Base-by-base conservation (phyloP, 192 early-diverging fungal genomes). In the Oehlia diaphana region DNA sequence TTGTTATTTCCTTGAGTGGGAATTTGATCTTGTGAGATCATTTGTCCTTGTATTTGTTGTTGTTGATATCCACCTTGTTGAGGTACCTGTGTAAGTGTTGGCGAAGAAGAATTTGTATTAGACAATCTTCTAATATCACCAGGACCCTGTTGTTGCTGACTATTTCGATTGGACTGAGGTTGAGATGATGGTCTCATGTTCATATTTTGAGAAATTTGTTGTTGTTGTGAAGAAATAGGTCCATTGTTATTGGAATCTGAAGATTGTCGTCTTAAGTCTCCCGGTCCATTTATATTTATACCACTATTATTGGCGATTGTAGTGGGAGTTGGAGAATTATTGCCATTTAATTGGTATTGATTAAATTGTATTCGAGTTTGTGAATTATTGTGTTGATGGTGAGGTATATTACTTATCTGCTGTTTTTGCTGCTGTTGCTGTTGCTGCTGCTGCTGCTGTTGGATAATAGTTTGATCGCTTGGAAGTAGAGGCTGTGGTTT, bases 51-150 rank as follows among this genome's bases (percentile, higher is more conserved):
- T 58, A 58, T 21, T 58, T 58, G 53, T 58, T 58, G 53, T 58
- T 81, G 67, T 13, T 82, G 83, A 19, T 79, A 79, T n/a, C 53
- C 53, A 58, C 53, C 16, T 1, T 58, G 26, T 82, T 77, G n/a
- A 79, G 64, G 47, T 77, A 79, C 42, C 82, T 28, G n/a, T n/a
- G 10, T 28, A 28, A 5, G 26, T 71, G 13, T 21, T 9, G n/a
- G 44, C 26, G 64, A 26, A 21, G 53, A 58, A 58, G 50, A 16
- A 16, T 19, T 16, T 19, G 16, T 53, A 53, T 19, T 19, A 19
- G 53, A 58, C 53, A 58, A 6, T 58, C 65, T 23, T 72, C 64
- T 23, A n/a, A 28, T 16, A 77, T 77, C 63, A 28, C 75, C 75
- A 39, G 63, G 75, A 3, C 75, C 75, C 44, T 77, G 42, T 16